phyloP scores from a whole-genome alignment of 2,329 filamentous ascomycete genomes.

The Immersiporthe knoxdaviesiana region DNA sequence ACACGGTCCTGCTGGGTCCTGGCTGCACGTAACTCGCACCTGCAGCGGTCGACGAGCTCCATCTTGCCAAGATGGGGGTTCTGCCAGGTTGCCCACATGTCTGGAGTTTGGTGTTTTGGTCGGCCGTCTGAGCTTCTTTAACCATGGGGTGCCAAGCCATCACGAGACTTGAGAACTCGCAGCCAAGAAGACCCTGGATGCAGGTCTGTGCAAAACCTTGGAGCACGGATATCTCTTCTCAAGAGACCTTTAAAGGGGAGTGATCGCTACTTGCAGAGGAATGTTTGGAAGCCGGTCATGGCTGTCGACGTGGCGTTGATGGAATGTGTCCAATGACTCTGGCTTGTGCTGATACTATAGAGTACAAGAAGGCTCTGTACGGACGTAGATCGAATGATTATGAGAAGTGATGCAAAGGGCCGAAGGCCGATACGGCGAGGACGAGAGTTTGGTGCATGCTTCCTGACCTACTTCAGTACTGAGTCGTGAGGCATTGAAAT shows the following conservation, averaged over 20 bases:
- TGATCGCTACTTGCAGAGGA: too few relatives aligned
- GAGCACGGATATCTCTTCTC: not conserved
- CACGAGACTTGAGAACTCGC: slow-evolving; percentile 7
- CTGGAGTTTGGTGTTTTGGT: not conserved
- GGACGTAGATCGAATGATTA: too few relatives aligned
- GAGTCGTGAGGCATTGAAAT: too few relatives aligned
- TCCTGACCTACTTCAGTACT: too few relatives aligned
- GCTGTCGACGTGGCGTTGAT: not conserved
- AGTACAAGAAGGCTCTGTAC: not conserved
- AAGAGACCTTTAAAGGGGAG: too few relatives aligned
- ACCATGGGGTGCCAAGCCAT: slow-evolving; percentile 12
- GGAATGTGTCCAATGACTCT: not conserved
- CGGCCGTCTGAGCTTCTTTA: not conserved
- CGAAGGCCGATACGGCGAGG: too few relatives aligned
- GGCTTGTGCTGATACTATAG: not conserved
- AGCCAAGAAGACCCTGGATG: slow-evolving; percentile 7
- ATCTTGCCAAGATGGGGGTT: not conserved
- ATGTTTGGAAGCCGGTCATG: not conserved
- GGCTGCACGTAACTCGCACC: slow-evolving; percentile 10
- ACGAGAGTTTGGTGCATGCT: too few relatives aligned
- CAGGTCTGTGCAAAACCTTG: not conserved
- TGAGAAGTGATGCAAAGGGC: too few relatives aligned
- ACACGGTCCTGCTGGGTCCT: slow-evolving; percentile 20
- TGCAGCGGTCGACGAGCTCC: not conserved
- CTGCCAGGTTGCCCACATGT: not conserved